These are phyloP conservation scores for Hyaloscypha hepaticicola DNA, from an alignment of 495 filamentous ascomycete species.

Conservation along the genomic window DNA sequence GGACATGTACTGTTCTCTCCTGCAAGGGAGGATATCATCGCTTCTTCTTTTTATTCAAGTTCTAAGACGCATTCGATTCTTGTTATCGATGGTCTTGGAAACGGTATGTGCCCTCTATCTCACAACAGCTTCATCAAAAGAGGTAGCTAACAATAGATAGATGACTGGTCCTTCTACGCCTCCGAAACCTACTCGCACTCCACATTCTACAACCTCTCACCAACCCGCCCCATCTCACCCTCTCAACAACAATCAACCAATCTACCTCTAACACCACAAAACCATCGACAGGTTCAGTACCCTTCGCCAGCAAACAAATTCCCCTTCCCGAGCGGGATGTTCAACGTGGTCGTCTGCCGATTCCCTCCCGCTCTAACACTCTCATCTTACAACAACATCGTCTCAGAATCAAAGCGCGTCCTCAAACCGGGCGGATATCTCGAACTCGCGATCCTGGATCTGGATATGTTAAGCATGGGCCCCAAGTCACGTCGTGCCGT, in stretches of 20 bases:
- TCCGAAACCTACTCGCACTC: slow-evolving; percentile 86
- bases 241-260: slow-evolving; percentile 33
- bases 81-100: slow-evolving; percentile 88
- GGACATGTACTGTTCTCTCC: slow-evolving; percentile 94
- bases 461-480: slow-evolving; percentile 87
- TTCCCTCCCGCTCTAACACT: slow-evolving; percentile 80
- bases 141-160: slow-evolving; percentile 39
- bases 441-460: slow-evolving; percentile 80
- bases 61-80: slow-evolving; percentile 64
- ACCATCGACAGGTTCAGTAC: slow-evolving; percentile 84
- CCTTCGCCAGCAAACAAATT: slow-evolving; percentile 65
- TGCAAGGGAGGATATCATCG: slow-evolving; percentile 71
- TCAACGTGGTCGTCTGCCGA: slow-evolving; percentile 81
- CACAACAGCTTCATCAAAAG: neutral
- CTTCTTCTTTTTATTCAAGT: slow-evolving; percentile 36
- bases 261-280: slow-evolving; percentile 63
- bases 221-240: slow-evolving; percentile 44
- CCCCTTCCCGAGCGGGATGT: slow-evolving; percentile 85
- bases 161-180: slow-evolving; percentile 98
- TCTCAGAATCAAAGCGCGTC: slow-evolving; percentile 88
- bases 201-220: slow-evolving; percentile 80
- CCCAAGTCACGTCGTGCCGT: slow-evolving; percentile 72
- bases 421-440: slow-evolving; percentile 87
- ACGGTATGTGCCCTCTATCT: slow-evolving; percentile 30
- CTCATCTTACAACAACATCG: slow-evolving; percentile 69